These are phyloP conservation scores for Candida sanyaensis DNA, from an alignment of 1,139 yeast genomes.

Conservation along the genomic window DNA sequence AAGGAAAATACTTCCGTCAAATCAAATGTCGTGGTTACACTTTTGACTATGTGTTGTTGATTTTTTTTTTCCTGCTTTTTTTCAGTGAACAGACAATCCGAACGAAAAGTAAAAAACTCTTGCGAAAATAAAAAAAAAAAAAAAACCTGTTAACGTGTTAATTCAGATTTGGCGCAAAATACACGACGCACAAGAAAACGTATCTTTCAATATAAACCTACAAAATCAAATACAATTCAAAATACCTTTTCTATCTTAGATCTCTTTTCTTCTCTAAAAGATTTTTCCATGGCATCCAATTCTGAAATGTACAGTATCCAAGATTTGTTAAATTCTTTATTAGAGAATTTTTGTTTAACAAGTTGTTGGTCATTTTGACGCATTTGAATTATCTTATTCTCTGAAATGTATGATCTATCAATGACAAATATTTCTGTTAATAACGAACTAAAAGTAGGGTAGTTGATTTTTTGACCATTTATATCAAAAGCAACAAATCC, in stretches of 20 bases:
- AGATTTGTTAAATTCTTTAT: slow-evolving; percentile 54
- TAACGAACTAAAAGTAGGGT: slow-evolving; percentile 41
- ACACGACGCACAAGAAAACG: slow-evolving; percentile 7
- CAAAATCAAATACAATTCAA: slow-evolving; percentile 16
- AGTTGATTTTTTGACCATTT: slow-evolving; percentile 22
- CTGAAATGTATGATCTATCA: slow-evolving; percentile 38
- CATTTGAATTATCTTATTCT: slow-evolving; percentile 36
- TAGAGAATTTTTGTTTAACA: slow-evolving; percentile 66
- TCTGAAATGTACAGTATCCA: slow-evolving; percentile 57
- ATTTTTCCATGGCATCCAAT: slow-evolving; percentile 39
- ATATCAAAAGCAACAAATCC: slow-evolving; percentile 20
- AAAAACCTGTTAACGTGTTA: slow-evolving; percentile 8
- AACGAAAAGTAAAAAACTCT: slow-evolving; percentile 1
- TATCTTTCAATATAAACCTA: background rate
- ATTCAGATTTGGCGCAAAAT: background rate
- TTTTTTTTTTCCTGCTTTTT: slow-evolving; percentile 8
- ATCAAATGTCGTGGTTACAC: background rate
- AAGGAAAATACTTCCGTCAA: background rate
- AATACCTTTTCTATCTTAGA: slow-evolving; percentile 43
- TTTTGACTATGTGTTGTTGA: slow-evolving; percentile 5
- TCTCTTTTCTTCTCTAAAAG: slow-evolving; percentile 35
- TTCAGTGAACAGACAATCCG: slow-evolving; percentile 6
- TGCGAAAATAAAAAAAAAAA: background rate
- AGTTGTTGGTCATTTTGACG: slow-evolving; percentile 54
- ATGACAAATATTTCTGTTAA: slow-evolving; percentile 41